A percentile compares a stretch with the other conserved stretches of the same genome.
Evolutionary conservation across 2,329 filamentous ascomycete species (phyloP).

Genomic region (Zasmidium citrigriseum): DNA sequence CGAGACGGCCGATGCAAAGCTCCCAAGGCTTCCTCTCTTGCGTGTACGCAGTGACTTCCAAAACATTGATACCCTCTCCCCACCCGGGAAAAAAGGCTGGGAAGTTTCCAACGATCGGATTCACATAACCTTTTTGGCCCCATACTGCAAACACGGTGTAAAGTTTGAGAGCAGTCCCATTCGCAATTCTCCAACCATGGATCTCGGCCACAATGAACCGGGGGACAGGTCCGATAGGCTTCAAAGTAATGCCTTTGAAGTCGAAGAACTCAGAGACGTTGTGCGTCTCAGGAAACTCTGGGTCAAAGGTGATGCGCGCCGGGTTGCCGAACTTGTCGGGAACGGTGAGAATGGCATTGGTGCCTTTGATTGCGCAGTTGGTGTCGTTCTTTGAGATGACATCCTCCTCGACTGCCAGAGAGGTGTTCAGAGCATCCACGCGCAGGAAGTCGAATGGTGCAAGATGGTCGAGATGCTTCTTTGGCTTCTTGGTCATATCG

Average conservation of each 20-base stretch:
- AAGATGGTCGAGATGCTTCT: neutral
- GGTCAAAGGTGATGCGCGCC: conserved; percentile 2
- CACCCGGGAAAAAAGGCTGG: neutral
- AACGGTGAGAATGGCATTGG: conserved; percentile 3
- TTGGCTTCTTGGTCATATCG: neutral
- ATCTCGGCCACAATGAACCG: neutral
- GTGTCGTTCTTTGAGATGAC: neutral
- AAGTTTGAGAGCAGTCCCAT: neutral
- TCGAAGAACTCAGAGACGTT: neutral
- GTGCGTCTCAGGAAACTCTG: neutral
- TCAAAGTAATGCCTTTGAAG: neutral
- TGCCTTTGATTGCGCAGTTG: conserved; percentile 1
- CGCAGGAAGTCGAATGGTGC: neutral
- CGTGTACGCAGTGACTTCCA: neutral
- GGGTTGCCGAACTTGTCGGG: neutral
- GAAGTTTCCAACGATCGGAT: conserved; percentile 1
- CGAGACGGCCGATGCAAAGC: conserved; percentile 4
- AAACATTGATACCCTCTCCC: neutral
- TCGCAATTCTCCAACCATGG: neutral
- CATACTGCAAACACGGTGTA: neutral
- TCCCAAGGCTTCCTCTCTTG: neutral
- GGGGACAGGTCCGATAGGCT: neutral
- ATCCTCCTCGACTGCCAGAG: neutral
- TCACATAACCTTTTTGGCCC: neutral
- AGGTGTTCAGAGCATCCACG: neutral